phyloP scores from a whole-genome alignment of 2,329 filamentous ascomycete genomes.

The Exophiala sp. region DNA sequence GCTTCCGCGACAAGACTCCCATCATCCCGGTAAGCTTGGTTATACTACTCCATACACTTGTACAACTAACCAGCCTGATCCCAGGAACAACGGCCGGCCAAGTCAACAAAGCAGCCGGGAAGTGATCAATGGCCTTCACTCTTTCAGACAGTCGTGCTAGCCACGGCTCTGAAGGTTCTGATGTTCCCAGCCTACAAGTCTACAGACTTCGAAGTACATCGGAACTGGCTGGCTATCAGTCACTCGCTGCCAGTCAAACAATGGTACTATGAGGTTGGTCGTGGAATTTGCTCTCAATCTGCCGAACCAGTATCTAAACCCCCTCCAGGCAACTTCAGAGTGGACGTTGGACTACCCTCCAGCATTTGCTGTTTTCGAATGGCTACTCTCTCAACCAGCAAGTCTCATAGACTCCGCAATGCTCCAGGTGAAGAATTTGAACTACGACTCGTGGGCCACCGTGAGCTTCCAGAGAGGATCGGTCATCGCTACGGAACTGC shows the following conservation, averaged over 20 bases:
- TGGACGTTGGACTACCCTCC: constrained; percentile 99
- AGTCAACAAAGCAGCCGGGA: constrained; percentile 1
- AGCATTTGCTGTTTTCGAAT: constrained; percentile 97
- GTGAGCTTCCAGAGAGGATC: constrained; percentile 89
- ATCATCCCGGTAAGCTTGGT: constrained; percentile 18
- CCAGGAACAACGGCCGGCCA: constrained; percentile 15
- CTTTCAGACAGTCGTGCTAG: constrained; percentile 79
- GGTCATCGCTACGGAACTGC: constrained; percentile 79
- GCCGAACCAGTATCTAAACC: neutral
- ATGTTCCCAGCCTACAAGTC: constrained; percentile 97
- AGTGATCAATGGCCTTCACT: constrained; percentile 61
- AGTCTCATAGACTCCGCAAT: constrained; percentile 74
- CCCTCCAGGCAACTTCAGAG: constrained; percentile 76
- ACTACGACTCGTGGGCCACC: constrained; percentile 89
- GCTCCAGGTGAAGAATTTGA: constrained; percentile 74
- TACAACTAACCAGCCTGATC: constrained; percentile 1
- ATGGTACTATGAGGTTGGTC: constrained; percentile 82
- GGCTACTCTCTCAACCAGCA: constrained; percentile 78
- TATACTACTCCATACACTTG: neutral
- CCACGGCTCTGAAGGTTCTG: constrained; percentile 84
- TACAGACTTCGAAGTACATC: constrained; percentile 97
- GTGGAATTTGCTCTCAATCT: neutral
- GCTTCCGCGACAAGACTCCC: constrained; percentile 15
- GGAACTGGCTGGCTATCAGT: constrained; percentile 97
- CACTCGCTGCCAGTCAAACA: constrained; percentile 79